Percentiles rank a stretch among this genome's conserved stretches.
Evolutionary conservation across 768 basidiomycete genomes (phyloP).

Genomic region (Cubamyces sp.): DNA sequence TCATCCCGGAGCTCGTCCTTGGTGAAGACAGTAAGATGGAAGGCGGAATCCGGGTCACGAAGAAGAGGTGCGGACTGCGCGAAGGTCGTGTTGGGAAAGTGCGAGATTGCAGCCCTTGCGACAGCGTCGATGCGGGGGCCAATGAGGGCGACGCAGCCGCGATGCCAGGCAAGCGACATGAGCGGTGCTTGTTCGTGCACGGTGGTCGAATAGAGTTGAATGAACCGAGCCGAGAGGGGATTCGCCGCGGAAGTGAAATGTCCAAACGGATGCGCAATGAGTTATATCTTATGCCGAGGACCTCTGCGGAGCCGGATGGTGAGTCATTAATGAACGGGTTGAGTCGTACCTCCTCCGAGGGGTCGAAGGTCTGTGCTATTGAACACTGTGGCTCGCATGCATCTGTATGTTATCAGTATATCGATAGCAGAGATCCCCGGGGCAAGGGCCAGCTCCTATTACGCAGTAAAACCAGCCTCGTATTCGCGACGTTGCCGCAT

Average conservation of each 20-base stretch:
- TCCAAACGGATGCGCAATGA: no score
- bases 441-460: no score
- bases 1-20: conserved; percentile 44
- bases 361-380: no score
- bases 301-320: background rate
- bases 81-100: background rate
- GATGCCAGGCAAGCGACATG: conserved; percentile 16
- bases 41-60: conserved; percentile 23
- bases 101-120: conserved; percentile 5
- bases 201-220: no score
- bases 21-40: conserved; percentile 47
- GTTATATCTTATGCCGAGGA: no score
- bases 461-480: no score
- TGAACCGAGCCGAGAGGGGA: background rate
- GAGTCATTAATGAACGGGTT: background rate
- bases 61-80: background rate
- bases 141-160: conserved; percentile 16
- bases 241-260: background rate
- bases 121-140: conserved; percentile 14
- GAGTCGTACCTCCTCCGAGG: no score
- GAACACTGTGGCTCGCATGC: no score
- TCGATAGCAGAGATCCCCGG: no score
- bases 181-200: no score
- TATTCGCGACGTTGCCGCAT: no score
- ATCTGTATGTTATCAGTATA: no score